Evolutionary conservation across 2,329 filamentous ascomycete species (phyloP), one percentile per base, ranked within the genome.

Genomic region (Pseudocercospora cruenta): DNA sequence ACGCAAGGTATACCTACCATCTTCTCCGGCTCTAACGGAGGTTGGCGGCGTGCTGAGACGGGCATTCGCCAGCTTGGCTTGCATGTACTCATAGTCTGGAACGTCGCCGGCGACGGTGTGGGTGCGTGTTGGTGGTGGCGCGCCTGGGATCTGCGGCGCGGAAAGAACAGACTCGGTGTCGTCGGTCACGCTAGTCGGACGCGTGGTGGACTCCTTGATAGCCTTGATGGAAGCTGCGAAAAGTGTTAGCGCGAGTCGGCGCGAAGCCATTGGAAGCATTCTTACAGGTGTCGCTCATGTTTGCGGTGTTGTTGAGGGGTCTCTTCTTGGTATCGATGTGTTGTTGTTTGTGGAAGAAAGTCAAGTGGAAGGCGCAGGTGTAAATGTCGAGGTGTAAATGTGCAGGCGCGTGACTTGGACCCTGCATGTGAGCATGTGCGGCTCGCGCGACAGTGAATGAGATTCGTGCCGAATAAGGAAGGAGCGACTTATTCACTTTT

Each of bases 81-180:
- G 55, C 12, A 58, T 24, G 31, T 58, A 58, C 16, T 58, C 55
- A 26, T 58, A 58, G 26, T n/a, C 58, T 36, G 49, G 64, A n/a
- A 64, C 14, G 21, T 67, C 66, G 14, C 66, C 66, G 10, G 62
- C 64, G 21, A 66, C 55, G 19, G 66, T 70, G 59, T 66, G 63
- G 24, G 61, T 61, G 28, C 63, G 66, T 6, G 68, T 68, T 21
- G 59, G 66, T 33, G 62, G 61, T 19, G 67, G 68, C 2, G 63
- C 68, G 19, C 43, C 24, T 43, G 68, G 68, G 3, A 58, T 22
- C 22, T 54, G 58, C 53, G 60, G 60, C 3, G 63, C 60, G 7
- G 64, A 49, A 24, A 59, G 45, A 31, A 62, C 62, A 16, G 68
- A 59, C 9, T 60, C 66, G 64, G 55, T 54, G 58, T 64, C 31